Base-by-base conservation (phyloP, 2,329 filamentous ascomycete genomes). In the Balansia obtecta region DNA sequence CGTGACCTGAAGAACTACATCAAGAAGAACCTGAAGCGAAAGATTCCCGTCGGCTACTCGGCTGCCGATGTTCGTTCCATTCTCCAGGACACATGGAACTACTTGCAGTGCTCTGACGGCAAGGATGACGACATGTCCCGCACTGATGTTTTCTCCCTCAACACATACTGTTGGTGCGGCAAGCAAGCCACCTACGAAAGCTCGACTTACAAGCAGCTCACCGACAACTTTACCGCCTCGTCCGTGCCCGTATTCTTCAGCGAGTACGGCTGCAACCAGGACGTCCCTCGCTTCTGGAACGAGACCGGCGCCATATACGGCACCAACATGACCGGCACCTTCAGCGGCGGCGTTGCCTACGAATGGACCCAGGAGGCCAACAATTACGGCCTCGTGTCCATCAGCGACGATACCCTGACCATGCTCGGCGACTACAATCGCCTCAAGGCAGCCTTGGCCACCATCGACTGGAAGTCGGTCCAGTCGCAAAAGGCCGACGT, bases 1-100 rank as follows among this genome's bases (percentile, higher is more conserved):
- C 83, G 86, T 61, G 86, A 90, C 67, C 74, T 90, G 65, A 88
- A 87, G 74, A 83, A 82, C 64, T 90, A 90, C 72, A 82, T 89
- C 69, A 79, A 81, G 68, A 82, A 81, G 62, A 79, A 85, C 62
- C 71, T 77, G 53, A 74, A 80, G 62, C 83, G 86, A 58, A 58
- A 69, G 53, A 85, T 90, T 56, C 85, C 86, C 20, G 83, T 89
- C 52, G 86, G 86, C 43, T 90, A 90, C 74, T 88, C 85, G 7
- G 86, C 86, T 53, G 86, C 86, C 46, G 86, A 90, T 63, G 86
- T 91, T 42, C 82, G 86, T 53, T 69, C 77, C 1, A 79, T 87
- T 42, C 77, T 90, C 22, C 73, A 82, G 62, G 86, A 90, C 60
- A 84, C 79, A 50, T 89, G 77, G 79, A 80, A 85, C 63, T 90